phyloP scores from a whole-genome alignment of 768 basidiomycete genomes.

The Leucogyrophana mollusca region DNA sequence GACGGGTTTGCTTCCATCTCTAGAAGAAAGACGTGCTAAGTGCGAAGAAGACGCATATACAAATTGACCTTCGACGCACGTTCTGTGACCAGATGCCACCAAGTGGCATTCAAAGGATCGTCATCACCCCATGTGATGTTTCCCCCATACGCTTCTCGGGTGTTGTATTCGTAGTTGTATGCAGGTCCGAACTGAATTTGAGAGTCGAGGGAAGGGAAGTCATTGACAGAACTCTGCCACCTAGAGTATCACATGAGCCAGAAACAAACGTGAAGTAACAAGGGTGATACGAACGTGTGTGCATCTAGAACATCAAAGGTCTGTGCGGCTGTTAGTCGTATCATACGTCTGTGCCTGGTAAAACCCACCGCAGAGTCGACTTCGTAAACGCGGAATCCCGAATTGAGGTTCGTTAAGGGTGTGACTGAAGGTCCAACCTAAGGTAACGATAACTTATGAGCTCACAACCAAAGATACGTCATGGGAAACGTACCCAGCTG shows the following conservation, averaged over 20 bases:
- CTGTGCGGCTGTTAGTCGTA: constrained; percentile 29
- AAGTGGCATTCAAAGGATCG: constrained; percentile 78
- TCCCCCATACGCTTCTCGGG: constrained; percentile 63
- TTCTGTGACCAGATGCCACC: constrained; percentile 82
- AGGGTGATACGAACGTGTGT: constrained; percentile 66
- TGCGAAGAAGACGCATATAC: background rate
- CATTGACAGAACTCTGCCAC: constrained; percentile 62
- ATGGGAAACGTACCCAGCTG: constrained; percentile 41
- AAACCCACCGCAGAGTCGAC: constrained; percentile 52
- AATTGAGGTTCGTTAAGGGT: constrained; percentile 68
- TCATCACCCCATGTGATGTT: constrained; percentile 54
- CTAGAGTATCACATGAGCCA: constrained; percentile 30
- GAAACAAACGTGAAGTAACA: too few relatives aligned
- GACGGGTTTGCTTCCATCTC: constrained; percentile 59
- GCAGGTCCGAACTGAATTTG: constrained; percentile 60
- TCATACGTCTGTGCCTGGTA: background rate
- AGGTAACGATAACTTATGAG: constrained; percentile 4
- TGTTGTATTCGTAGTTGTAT: constrained; percentile 63
- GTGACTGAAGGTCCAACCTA: constrained; percentile 73
- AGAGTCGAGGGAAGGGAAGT: constrained; percentile 55
- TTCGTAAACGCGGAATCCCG: constrained; percentile 58
- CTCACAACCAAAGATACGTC: constrained; percentile 5
- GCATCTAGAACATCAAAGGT: constrained; percentile 80
- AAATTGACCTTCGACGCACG: constrained; percentile 37
- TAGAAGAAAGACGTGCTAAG: constrained; percentile 18